These are phyloP conservation scores for Pugionium dolabratum DNA, from an alignment of 345 rosid species.

Conservation along the genomic window DNA sequence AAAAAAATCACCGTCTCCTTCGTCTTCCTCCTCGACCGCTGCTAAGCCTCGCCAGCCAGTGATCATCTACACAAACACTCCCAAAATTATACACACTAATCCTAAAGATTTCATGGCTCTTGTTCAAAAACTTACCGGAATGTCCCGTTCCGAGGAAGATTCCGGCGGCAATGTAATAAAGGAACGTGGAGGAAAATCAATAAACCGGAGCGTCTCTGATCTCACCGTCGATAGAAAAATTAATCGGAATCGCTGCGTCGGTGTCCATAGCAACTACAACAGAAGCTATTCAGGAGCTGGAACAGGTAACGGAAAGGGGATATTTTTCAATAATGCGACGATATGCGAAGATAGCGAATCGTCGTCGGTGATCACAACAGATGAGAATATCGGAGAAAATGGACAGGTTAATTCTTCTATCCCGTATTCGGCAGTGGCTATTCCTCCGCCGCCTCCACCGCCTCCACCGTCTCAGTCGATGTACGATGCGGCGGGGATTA, in stretches of 20 bases:
- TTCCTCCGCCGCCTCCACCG: constrained; percentile 8
- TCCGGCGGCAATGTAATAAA: background rate
- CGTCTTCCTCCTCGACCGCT: constrained; percentile 40
- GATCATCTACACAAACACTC: constrained; percentile 91
- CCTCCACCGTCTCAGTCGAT: constrained; percentile 8
- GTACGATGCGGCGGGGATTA: constrained; percentile 30
- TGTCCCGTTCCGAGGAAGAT: constrained; percentile 54
- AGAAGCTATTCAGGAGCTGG: constrained; percentile 17
- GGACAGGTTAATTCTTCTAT: constrained; percentile 58
- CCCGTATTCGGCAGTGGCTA: constrained; percentile 18
- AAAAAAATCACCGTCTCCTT: constrained; percentile 48
- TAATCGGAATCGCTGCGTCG: constrained; percentile 4
- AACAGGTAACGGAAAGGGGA: constrained; percentile 26
- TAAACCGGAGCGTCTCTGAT: constrained; percentile 22
- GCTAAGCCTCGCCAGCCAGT: constrained; percentile 72
- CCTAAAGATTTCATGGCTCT: constrained; percentile 88
- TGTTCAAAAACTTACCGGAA: constrained; percentile 88
- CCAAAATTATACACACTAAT: constrained; percentile 81
- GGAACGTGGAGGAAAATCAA: constrained; percentile 15
- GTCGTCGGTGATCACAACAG: constrained; percentile 71
- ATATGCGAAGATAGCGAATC: constrained; percentile 60
- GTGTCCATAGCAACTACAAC: constrained; percentile 2
- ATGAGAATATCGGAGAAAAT: constrained; percentile 47
- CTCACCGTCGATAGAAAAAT: constrained; percentile 22
- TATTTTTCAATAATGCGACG: constrained; percentile 21